These are phyloP conservation scores for Talaromyces sp. DNA, from an alignment of 2,329 filamentous ascomycete genomes.

Conservation along the genomic window DNA sequence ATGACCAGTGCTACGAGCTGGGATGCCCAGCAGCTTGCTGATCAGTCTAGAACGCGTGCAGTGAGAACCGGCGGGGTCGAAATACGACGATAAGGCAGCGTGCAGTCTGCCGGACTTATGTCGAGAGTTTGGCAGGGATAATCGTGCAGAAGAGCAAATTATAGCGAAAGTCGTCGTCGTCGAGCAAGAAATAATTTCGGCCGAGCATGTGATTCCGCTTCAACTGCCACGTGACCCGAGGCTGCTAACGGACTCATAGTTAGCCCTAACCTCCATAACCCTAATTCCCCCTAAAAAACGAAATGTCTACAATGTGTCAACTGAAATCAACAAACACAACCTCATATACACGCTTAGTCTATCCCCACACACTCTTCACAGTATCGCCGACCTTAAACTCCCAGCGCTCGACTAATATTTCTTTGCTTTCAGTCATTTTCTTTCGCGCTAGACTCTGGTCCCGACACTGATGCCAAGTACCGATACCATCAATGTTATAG, in stretches of 20 bases:
- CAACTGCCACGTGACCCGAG: background rate
- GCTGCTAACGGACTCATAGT: background rate
- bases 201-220: conserved; percentile 2
- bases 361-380: conserved; percentile 14
- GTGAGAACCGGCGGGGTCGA: background rate
- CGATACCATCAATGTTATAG: conserved; percentile 14
- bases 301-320: background rate
- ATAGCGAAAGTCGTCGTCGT: background rate
- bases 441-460: conserved; percentile 11
- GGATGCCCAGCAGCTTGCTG: background rate
- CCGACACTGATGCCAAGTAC: conserved; percentile 16
- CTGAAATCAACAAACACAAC: background rate
- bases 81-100: background rate
- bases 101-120: background rate
- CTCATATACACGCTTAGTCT: background rate
- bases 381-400: conserved; percentile 9
- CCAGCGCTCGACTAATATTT: conserved; percentile 6
- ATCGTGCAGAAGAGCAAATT: background rate
- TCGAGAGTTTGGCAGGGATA: background rate
- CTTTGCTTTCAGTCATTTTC: conserved; percentile 1
- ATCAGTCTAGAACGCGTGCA: background rate
- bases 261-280: background rate
- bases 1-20: background rate
- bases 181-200: background rate
- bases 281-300: background rate